Base-by-base conservation (phyloP, 805 yeast species). In the Clavispora santaluciae region DNA sequence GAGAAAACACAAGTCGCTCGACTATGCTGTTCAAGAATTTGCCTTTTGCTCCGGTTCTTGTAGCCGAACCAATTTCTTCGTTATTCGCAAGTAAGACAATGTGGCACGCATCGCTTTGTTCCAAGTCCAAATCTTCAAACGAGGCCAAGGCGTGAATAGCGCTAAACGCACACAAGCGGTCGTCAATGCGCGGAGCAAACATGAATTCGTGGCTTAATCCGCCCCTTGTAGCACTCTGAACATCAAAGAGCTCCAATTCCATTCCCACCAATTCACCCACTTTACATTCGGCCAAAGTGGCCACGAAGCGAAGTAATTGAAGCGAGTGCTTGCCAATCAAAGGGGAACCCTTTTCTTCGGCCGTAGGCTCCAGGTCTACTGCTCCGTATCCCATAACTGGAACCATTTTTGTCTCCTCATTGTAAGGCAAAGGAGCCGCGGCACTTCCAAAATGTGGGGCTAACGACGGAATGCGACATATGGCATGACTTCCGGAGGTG, bases 1-100 rank as follows among this genome's bases (percentile, higher is more conserved):
- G 22, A 12, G 25, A 44, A 20, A 6, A 31, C 15, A 33, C 38
- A 4, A 57, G 42, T 11, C 54, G 38, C 25, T 45, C 53, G 25
- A 58, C 48, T 10, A 52, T 48, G 18, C 50, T 53, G 25, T 48
- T 44, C 35, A 65, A 50, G 16, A 69, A 57, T 22, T 62, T 61
- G 1, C 71, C 68, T 20, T 53, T 52, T 1, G 69, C 74, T 0
- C 74, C 73, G 0, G 72, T 65, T 30, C 70, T 49, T 3, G 69
- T 56, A 2, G 47, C 56, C 23, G 70, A 63, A 2, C 74, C 73
- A 15, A 69, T 64, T 37, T 69, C 74, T 45, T 69, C 74, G 45
- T 67, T 56, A 46, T 69, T 66, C n/a, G 61, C 61, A 20, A 68
- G 57, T 33, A 59, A 56, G 4, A 66, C 66, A 5, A 60, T 55